phyloP scores from a whole-genome alignment of 352 stramenopile genomes.

The Globisporangium splendens region DNA sequence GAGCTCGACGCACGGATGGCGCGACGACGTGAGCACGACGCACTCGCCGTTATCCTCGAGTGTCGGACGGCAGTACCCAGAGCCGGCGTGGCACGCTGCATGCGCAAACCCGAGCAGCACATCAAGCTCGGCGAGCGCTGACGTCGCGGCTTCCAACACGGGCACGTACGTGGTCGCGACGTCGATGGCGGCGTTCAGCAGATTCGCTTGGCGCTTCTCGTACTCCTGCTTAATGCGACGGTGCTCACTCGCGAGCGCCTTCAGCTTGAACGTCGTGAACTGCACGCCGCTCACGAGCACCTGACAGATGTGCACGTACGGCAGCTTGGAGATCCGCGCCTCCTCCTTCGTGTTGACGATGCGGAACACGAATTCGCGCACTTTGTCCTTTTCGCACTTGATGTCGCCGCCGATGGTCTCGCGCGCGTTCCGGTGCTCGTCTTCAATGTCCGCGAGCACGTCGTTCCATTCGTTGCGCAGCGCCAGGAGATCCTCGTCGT shows the following conservation, averaged over 20 bases:
- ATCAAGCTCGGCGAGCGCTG: conserved; percentile 91
- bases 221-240: conserved; percentile 89
- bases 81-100: conserved; percentile 90
- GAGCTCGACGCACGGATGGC: conserved; percentile 98
- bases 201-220: conserved; percentile 84
- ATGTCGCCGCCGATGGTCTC: conserved; percentile 75
- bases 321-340: conserved; percentile 85
- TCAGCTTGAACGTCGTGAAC: conserved; percentile 94
- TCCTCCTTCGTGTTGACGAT: conserved; percentile 92
- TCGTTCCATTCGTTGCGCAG: conserved; percentile 76
- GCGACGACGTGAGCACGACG: conserved; percentile 76
- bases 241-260: conserved; percentile 82
- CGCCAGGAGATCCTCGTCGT: conserved; percentile 74
- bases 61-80: conserved; percentile 62
- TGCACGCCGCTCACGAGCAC: conserved; percentile 97
- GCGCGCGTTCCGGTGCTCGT: conserved; percentile 59
- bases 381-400: conserved; percentile 92
- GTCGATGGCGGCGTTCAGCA: conserved; percentile 92
- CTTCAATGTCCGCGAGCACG: conserved; percentile 75
- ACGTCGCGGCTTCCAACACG: conserved; percentile 91
- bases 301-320: conserved; percentile 90
- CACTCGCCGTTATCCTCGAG: conserved; percentile 55
- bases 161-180: conserved; percentile 95
- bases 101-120: conserved; percentile 94
- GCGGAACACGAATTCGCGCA: conserved; percentile 92